These are phyloP conservation scores for Lepidium africanum DNA, from an alignment of 345 rosid genomes.

Conservation along the genomic window DNA sequence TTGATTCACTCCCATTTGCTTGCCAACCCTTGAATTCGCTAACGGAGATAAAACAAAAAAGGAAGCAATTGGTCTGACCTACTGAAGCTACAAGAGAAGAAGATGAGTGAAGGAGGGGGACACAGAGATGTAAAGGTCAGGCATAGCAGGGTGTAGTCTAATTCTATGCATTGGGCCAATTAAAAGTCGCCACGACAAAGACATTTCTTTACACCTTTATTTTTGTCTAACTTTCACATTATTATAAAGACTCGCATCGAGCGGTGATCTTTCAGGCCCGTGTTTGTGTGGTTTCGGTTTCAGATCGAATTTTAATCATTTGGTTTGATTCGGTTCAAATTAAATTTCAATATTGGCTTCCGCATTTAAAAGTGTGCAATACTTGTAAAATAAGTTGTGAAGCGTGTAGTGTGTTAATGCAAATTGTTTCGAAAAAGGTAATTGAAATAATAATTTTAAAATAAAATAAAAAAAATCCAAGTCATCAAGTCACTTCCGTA, in stretches of 20 bases:
- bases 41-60: not conserved
- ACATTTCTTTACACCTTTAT: not conserved
- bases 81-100: slow-evolving; percentile 17
- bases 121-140: slow-evolving; percentile 3
- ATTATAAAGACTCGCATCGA: not conserved
- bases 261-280: not conserved
- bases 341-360: not conserved
- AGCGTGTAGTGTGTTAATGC: not conserved
- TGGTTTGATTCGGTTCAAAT: not conserved
- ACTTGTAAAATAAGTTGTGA: not conserved
- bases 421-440: not conserved
- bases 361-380: not conserved
- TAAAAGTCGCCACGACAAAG: slow-evolving; percentile 22
- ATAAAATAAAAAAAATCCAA: not conserved
- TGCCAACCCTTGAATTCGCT: not conserved
- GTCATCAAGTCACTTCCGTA: slow-evolving; percentile 9
- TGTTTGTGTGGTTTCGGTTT: not conserved
- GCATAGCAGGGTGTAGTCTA: slow-evolving; percentile 24
- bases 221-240: not conserved
- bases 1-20: not conserved
- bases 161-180: slow-evolving; percentile 21
- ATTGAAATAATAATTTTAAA: not conserved
- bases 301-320: not conserved
- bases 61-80: slow-evolving; percentile 35
- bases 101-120: slow-evolving; percentile 20